Base-by-base conservation (phyloP, 2,329 filamentous ascomycete genomes). In the Fusarium albosuccineum region DNA sequence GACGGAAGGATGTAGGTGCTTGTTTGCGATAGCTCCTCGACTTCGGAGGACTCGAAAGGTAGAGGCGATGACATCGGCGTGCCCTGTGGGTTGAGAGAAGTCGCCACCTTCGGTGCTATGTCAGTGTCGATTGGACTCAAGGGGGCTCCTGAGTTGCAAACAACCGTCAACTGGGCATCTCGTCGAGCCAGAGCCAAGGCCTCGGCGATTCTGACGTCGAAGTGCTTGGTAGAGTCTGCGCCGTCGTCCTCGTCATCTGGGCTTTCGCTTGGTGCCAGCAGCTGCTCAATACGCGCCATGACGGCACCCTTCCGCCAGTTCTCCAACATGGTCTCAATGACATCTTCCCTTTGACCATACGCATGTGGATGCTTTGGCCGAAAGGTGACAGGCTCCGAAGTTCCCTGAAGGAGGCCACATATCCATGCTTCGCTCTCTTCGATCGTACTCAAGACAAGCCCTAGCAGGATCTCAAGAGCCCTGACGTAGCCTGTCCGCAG, bases 401-500 rank as follows among this genome's bases (percentile, higher is more conserved):
- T 40, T 11, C 62, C 58, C 13, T 62, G 41, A 2, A 65, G 49
- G 4, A 65, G 39, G 6, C 30, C 37, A 14, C 42, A 62, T 34
- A 62, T 34, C 58, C 56, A 62, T 4, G 40, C 7, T 11, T 62
- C 53, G 6, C 53, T 37, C 6, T 44, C 54, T 9, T 65, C 62
- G 26, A 57, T n/a, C 14, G 58, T 60, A 3, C 40, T 40, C 5
- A 65, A 37, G 8, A 65, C 13, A 11, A 62, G 45, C 9, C 58
- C 58, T 2, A 65, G 29, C 2, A 65, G 33, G 36, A 65, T 33
- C 27, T 65, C 62, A 6, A 62, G 44, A 3, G 58, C 57, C 30
- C 62, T 65, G n/a, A 65, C 62, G 10, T 65, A 65, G 9, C 62
- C 62, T 6, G 62, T 62, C 2, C 62, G 58, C 17, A 65, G 50